phyloP scores from a whole-genome alignment of 1,284 basidiomycete genomes.

The Sporisorium iseilematis-ciliati region DNA sequence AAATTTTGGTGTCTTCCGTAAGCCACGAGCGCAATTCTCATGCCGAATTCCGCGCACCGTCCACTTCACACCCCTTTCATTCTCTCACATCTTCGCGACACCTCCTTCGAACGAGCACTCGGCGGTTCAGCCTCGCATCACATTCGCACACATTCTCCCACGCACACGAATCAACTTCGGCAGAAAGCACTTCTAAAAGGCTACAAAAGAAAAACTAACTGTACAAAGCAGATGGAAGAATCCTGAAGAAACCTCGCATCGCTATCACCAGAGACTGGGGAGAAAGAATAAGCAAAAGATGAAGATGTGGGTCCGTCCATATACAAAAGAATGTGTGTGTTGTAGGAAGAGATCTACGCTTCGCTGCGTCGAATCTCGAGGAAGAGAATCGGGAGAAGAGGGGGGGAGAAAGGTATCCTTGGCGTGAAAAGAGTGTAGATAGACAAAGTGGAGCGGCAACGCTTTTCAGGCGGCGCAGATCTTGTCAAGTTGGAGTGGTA shows the following conservation, averaged over 20 bases:
- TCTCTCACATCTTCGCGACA: no score
- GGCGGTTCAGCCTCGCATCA: no score
- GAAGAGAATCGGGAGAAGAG: not conserved
- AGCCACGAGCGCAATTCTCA: no score
- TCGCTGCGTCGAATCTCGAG: not conserved
- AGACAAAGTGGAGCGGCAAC: constrained; percentile 1
- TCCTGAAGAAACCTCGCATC: not conserved
- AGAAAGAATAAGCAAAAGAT: not conserved
- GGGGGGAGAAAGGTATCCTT: not conserved
- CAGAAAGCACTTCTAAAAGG: not conserved
- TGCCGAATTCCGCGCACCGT: no score
- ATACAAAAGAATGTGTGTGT: constrained; percentile 3
- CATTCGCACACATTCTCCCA: no score
- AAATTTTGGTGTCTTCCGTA: no score
- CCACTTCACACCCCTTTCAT: no score
- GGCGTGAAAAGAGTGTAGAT: constrained; percentile 16
- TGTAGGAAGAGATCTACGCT: not conserved
- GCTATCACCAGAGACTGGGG: not conserved
- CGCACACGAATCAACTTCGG: no score
- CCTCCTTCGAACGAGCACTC: no score
- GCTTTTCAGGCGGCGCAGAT: not conserved
- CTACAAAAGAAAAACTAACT: not conserved
- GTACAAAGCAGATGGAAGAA: not conserved
- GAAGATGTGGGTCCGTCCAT: not conserved
- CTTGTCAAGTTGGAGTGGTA: constrained; percentile 18